Base-by-base conservation (phyloP, 345 rosid species). In the Cochlearia excelsa region DNA sequence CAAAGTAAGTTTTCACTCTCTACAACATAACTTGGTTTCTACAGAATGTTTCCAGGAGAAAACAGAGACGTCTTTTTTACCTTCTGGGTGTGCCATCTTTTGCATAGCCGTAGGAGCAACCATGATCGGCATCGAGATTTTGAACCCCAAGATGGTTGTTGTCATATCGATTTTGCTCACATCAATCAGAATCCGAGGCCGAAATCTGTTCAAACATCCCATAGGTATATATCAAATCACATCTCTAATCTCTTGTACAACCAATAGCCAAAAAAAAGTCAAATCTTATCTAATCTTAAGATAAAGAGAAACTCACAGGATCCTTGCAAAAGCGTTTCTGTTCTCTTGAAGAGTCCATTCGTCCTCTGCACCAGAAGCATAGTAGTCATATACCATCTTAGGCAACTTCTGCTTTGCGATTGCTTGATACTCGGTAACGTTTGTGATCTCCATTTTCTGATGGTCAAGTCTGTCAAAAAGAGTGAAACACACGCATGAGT, bases 31-130 rank as follows among this genome's bases (percentile, higher is more conserved):
- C 51, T 49, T 3, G 11, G 54, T 67, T 59, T 59, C 40, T 26
- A 52, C 54, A 59, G 0, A 31, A 8, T 46, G 55, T 60, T 66
- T 68, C 26, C 23, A 61, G 5, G 38, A 2, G 37, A 43, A 33
- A 30, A 33, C 23, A 5, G 10, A 10, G 23, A 44, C 6, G 27
- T 40, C 1, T 33, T 39, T 30, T 67, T 16, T 16, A 83, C 96
- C 96, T 65, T 85, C 93, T 7, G 93, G 96, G 63, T 88, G 96
- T 70, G 96, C 96, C 96, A 88, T 88, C 75, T 88, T 88, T 79
- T 85, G 93, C 66, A 88, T 47, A 54, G 96, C 96, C 27, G 92
- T 80, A 37, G 96, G 96, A 61, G 96, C 96, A 81, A 88, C 71
- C 96, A 88, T 88, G 77, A 88, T 85, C 0, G 93, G 96, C 93